phyloP scores from a whole-genome alignment of 108 stramenopile genomes.

The Craspedostauros australis region DNA sequence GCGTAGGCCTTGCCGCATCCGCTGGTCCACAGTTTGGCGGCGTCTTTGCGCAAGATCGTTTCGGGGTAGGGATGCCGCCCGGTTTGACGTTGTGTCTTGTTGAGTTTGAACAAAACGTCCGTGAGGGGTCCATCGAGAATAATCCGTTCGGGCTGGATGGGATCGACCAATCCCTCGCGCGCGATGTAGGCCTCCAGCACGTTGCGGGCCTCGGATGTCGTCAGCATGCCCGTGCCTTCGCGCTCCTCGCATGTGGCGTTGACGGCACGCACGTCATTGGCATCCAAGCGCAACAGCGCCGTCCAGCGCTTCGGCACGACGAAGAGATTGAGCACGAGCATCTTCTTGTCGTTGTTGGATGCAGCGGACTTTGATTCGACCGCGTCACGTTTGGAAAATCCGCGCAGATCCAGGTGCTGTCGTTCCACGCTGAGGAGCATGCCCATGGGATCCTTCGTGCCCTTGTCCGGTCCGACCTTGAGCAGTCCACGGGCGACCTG shows the following conservation, averaged over 20 bases:
- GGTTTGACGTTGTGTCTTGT: no score
- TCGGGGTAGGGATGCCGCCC: slow-evolving; percentile 35
- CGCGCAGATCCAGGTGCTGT: slow-evolving; percentile 39
- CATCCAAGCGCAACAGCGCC: slow-evolving; percentile 37
- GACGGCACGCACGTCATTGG: slow-evolving; percentile 55
- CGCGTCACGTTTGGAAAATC: neutral
- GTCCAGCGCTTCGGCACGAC: slow-evolving; percentile 51
- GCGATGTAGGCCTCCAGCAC: slow-evolving; percentile 59
- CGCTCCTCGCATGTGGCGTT: slow-evolving; percentile 75
- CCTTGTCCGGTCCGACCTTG: slow-evolving; percentile 40
- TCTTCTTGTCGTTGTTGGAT: slow-evolving; percentile 23
- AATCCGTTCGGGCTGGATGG: slow-evolving; percentile 20
- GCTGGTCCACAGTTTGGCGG: slow-evolving; percentile 35
- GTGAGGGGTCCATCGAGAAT: slow-evolving; percentile 68
- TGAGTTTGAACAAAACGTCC: slow-evolving; percentile 66
- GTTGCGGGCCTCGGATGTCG: slow-evolving; percentile 54
- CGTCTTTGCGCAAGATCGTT: slow-evolving; percentile 50
- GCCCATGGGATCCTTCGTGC: slow-evolving; percentile 60
- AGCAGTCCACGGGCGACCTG: slow-evolving; percentile 50
- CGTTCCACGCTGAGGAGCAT: slow-evolving; percentile 37
- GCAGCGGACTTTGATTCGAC: neutral
- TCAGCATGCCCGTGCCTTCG: slow-evolving; percentile 69
- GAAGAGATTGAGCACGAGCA: slow-evolving; percentile 59
- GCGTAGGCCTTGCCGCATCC: slow-evolving; percentile 61
- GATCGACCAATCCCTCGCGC: slow-evolving; percentile 41